phyloP scores from a whole-genome alignment of 2,329 filamentous ascomycete genomes.

The Aspergillus eucalypticola region DNA sequence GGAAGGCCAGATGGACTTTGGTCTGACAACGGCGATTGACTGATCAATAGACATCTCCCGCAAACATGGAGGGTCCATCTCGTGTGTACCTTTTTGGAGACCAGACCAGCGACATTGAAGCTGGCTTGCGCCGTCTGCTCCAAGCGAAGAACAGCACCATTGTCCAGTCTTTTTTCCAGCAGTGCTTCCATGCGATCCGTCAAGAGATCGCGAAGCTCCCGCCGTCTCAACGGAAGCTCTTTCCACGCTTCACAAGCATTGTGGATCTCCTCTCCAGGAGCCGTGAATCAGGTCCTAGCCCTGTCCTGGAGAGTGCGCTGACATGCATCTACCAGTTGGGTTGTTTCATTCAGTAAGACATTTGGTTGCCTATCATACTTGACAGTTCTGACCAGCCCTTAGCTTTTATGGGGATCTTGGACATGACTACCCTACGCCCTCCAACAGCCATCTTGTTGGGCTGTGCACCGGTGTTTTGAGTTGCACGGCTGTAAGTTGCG shows the following conservation, averaged over 20 bases:
- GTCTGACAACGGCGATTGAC: constrained; percentile 11
- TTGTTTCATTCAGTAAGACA: constrained; percentile 46
- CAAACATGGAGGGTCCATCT: constrained; percentile 32
- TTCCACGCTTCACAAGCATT: constrained; percentile 44
- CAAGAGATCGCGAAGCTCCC: constrained; percentile 41
- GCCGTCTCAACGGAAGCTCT: constrained; percentile 35
- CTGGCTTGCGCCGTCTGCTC: constrained; percentile 44
- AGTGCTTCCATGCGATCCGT: constrained; percentile 44
- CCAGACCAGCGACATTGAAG: constrained; percentile 47
- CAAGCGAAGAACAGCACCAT: constrained; percentile 46
- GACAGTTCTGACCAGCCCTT: constrained; percentile 18
- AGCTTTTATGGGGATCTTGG: constrained; percentile 47
- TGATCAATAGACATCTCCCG: constrained; percentile 5
- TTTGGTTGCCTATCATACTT: not conserved
- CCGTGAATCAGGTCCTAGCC: constrained; percentile 35
- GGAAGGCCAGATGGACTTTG: not conserved
- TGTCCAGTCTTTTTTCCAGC: constrained; percentile 46
- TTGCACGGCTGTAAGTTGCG: constrained; percentile 42
- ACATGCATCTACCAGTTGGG: constrained; percentile 47
- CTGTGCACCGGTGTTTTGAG: constrained; percentile 47
- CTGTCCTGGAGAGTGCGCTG: constrained; percentile 46
- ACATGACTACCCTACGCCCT: constrained; percentile 40
- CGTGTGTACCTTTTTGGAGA: constrained; percentile 50
- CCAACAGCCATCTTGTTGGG: constrained; percentile 42
- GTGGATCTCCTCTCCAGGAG: constrained; percentile 40